phyloP scores from a whole-genome alignment of 495 filamentous ascomycete genomes.

The Xylaria castorea region DNA sequence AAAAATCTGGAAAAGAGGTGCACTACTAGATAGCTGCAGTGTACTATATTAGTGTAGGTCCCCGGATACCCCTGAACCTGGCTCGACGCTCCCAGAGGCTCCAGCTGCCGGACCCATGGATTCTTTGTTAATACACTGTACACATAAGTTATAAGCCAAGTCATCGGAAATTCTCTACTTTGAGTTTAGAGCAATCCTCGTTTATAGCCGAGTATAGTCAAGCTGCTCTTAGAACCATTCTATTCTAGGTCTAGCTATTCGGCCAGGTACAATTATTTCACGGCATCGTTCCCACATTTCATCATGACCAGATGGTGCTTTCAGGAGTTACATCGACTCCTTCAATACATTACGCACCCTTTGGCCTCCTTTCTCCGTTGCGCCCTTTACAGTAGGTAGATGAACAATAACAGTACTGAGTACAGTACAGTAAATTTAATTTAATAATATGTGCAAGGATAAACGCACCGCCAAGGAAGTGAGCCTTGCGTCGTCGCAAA shows the following conservation, averaged over 20 bases:
- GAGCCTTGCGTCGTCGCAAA: slow-evolving; percentile 10
- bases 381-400: slow-evolving; percentile 15
- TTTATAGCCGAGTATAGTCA: slow-evolving; percentile 14
- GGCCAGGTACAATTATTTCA: slow-evolving; percentile 5
- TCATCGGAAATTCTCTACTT: slow-evolving; percentile 16
- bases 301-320: slow-evolving; percentile 16
- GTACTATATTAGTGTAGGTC: neutral
- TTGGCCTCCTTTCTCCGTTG: slow-evolving; percentile 18
- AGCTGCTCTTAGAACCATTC: slow-evolving; percentile 21
- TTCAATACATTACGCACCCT: slow-evolving; percentile 14
- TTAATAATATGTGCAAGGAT: slow-evolving; percentile 14
- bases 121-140: neutral
- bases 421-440: slow-evolving; percentile 2
- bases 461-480: neutral
- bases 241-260: slow-evolving; percentile 9
- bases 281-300: slow-evolving; percentile 13
- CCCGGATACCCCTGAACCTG: slow-evolving; percentile 23
- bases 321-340: slow-evolving; percentile 25
- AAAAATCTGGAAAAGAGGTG: too few relatives aligned
- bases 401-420: neutral
- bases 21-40: neutral
- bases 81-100: slow-evolving; percentile 8
- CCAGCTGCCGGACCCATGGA: slow-evolving; percentile 14
- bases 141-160: neutral
- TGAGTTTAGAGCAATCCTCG: slow-evolving; percentile 20